Base-by-base conservation (phyloP, 306 rosid genomes). In the Pterocarpus macrocarpus region DNA sequence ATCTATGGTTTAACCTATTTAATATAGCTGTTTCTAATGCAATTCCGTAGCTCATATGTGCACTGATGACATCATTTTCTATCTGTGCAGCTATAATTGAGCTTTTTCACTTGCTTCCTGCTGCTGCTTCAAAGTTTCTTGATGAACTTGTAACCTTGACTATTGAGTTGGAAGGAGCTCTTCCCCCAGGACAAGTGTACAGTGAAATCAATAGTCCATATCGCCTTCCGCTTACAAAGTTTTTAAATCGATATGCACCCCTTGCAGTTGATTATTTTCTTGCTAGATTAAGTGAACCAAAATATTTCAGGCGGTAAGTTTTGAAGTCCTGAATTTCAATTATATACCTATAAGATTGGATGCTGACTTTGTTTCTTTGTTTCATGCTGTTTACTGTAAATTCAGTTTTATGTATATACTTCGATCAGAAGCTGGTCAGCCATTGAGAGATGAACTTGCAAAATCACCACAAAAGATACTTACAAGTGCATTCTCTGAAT, bases 131-230 rank as follows among this genome's bases (percentile, higher is more conserved):
- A 44, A 93, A 93, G 90, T 96, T 96, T 81, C 99, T 96, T 65
- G 98, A 96, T 80, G 99, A 92, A 81, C 97, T 96, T 75, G 99
- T 96, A 57, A 92, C 97, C 83, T 90, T 96, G 90, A 96, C 98
- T 50, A 93, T 96, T 85, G 99, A 93, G 70, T 90, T 96, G 92
- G 99, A 96, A 88, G 97, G 97, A 83, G 97, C 99, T 73, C 97
- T 93, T 75, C 98, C 97, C 39, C 91, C 97, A 0, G 99, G 98
- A 75, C 99, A 93, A 85, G 99, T 91, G 11, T 90, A 87, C 87
- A 96, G 99, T 74, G 99, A 96, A 87, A 94, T 96, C 64, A 96
- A 93, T 80, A 93, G 99, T 86, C 99, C 99, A 63, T 96, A 96
- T 78, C 97, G 97, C 10, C 90, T 88, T 80, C 99, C 99, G 43